Percentiles rank a stretch among this genome's conserved stretches.
phyloP scores from a whole-genome alignment of 2,329 filamentous ascomycete species.

The Delphinella strobiligena region DNA sequence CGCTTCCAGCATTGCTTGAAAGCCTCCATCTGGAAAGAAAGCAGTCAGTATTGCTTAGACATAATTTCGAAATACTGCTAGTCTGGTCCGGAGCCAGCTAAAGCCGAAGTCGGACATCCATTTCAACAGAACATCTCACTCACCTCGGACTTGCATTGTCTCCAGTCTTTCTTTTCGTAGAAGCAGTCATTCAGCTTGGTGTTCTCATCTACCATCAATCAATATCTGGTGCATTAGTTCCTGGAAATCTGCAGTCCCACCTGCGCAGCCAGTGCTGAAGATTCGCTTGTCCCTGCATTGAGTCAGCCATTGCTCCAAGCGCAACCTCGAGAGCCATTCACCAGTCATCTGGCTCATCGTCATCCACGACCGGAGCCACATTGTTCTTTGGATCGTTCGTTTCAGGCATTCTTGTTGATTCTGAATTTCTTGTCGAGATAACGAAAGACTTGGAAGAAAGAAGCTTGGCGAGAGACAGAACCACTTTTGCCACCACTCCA shows the following conservation, averaged over 20 bases:
- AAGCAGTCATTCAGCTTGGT: slow-evolving; percentile 88
- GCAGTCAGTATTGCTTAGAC: slow-evolving; percentile 1
- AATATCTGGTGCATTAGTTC: background rate
- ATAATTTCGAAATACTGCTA: no score
- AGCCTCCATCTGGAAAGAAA: slow-evolving; percentile 59
- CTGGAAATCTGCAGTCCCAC: no score
- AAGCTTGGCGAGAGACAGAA: background rate
- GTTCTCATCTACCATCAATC: slow-evolving; percentile 58
- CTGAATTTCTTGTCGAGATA: slow-evolving; percentile 1
- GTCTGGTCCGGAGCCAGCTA: background rate
- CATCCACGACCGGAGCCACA: slow-evolving; percentile 35
- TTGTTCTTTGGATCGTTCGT: slow-evolving; percentile 15
- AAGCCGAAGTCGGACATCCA: slow-evolving; percentile 1
- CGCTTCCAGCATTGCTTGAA: slow-evolving; percentile 88
- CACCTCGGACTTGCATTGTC: slow-evolving; percentile 77
- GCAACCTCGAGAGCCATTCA: slow-evolving; percentile 33
- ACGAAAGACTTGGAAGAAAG: slow-evolving; percentile 1
- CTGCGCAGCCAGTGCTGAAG: slow-evolving; percentile 87
- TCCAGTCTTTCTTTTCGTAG: slow-evolving; percentile 92
- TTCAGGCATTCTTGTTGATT: slow-evolving; percentile 18
- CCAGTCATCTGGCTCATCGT: slow-evolving; percentile 95
- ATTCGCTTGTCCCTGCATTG: slow-evolving; percentile 82
- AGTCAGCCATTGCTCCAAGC: slow-evolving; percentile 2
- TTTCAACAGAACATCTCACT: no score
- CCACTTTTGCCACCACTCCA: background rate